Evolutionary conservation across 176 grass and related monocot species (phyloP).

Genomic region (Poa annua): DNA sequence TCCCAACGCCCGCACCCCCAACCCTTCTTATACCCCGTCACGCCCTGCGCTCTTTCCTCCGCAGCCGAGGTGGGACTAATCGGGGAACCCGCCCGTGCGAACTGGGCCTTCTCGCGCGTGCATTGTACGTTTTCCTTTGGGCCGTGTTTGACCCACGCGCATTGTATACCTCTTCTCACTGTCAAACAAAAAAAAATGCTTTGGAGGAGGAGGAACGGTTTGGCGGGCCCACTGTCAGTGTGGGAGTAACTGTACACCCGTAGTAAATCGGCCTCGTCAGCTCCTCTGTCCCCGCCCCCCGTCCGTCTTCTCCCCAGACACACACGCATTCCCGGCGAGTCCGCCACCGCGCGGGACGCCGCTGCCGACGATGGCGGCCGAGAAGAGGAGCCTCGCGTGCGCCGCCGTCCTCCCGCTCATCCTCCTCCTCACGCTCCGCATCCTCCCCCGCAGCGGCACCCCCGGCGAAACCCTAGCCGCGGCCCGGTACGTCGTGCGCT

Average conservation of each 20-base stretch:
- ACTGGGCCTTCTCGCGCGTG: no score
- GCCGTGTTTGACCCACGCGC: no score
- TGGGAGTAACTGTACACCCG: no score
- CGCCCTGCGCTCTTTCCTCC: not conserved
- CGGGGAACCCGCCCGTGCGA: no score
- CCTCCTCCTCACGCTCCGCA: slow-evolving; percentile 49
- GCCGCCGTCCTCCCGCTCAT: slow-evolving; percentile 46
- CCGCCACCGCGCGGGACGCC: not conserved
- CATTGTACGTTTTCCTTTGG: no score
- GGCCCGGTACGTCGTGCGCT: slow-evolving; percentile 77
- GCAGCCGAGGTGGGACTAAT: slow-evolving; percentile 39
- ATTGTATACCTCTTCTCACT: no score
- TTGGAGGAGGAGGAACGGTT: no score
- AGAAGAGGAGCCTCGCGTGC: slow-evolving; percentile 43
- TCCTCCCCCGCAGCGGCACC: slow-evolving; percentile 27
- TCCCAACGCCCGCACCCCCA: accelerated
- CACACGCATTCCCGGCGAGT: slow-evolving; percentile 29
- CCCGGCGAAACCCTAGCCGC: slow-evolving; percentile 14
- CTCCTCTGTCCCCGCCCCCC: not conserved
- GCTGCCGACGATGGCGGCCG: not conserved
- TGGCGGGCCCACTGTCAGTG: no score
- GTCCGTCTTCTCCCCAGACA: not conserved
- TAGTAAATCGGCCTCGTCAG: not conserved
- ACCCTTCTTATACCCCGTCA: not conserved
- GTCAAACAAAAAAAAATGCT: no score